Conservation (phyloP, 805 yeast species). For the Saccharomycopsis malanga region DNA sequence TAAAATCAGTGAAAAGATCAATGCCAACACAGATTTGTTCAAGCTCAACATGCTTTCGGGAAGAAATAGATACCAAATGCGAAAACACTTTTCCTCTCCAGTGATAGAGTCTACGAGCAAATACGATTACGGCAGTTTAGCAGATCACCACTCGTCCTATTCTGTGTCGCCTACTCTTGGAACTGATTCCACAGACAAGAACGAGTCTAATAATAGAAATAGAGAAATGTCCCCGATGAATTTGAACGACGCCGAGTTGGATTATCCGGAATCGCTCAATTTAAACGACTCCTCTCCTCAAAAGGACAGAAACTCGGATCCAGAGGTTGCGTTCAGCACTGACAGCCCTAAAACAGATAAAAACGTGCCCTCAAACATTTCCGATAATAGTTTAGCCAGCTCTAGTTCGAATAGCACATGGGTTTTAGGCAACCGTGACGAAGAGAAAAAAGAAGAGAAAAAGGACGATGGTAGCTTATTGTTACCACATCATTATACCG, state of each 20-base stretch:
- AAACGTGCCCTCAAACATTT: background rate
- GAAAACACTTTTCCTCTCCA: slow-evolving; percentile 1
- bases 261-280: background rate
- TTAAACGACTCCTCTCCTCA: background rate
- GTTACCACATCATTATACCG: too few relatives aligned
- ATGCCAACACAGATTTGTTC: slow-evolving; percentile 34
- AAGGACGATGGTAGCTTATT: background rate
- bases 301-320: background rate
- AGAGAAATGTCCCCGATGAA: slow-evolving; percentile 13
- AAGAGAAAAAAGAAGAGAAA: background rate
- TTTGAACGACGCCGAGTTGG: background rate
- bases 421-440: background rate
- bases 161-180: background rate
- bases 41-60: slow-evolving; percentile 16
- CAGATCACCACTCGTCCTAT: background rate
- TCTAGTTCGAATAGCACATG: background rate
- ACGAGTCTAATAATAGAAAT: background rate
- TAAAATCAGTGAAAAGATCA: slow-evolving; percentile 39
- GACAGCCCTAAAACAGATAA: background rate
- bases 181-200: background rate
- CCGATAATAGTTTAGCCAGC: background rate
- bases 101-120: slow-evolving; percentile 1
- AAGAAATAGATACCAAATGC: background rate
- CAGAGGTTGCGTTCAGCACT: background rate
- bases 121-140: background rate